Conservation (phyloP, 495 filamentous ascomycete genomes). For the Neurospora sublineolata region DNA sequence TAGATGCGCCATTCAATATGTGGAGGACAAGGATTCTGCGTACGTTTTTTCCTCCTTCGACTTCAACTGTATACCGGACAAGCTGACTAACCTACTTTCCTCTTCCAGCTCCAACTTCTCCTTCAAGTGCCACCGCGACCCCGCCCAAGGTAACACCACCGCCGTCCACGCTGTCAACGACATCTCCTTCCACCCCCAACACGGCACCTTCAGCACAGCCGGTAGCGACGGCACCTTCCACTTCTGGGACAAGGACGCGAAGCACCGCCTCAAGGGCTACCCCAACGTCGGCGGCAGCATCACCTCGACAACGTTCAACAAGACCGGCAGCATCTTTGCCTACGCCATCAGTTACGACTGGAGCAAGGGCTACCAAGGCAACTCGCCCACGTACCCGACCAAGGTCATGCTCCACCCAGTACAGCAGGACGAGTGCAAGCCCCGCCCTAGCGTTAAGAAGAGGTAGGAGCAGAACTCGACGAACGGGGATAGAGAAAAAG, state of each 20-base stretch:
- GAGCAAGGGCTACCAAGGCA: conserved; percentile 78
- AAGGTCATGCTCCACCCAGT: conserved; percentile 92
- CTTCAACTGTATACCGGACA: too few relatives aligned
- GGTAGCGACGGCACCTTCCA: conserved; percentile 88
- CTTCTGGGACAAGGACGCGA: conserved; percentile 92
- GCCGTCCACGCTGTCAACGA: conserved; percentile 88
- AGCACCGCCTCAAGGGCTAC: conserved; percentile 82
- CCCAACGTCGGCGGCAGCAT: conserved; percentile 81
- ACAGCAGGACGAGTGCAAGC: conserved; percentile 53
- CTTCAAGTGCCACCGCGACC: conserved; percentile 90
- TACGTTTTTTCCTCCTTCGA: conserved; percentile 16
- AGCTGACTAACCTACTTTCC: conserved; percentile 1
- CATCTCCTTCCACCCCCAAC: conserved; percentile 79
- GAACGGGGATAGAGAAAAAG: not conserved
- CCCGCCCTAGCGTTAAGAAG: conserved; percentile 29
- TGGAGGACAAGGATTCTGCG: conserved; percentile 75
- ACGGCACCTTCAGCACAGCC: conserved; percentile 86
- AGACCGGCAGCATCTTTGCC: conserved; percentile 73
- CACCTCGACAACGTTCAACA: conserved; percentile 70
- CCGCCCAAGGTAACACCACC: conserved; percentile 45
- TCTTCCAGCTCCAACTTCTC: conserved; percentile 63
- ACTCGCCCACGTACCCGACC: conserved; percentile 58
- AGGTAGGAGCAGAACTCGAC: conserved; percentile 14
- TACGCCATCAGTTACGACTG: conserved; percentile 94
- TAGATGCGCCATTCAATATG: conserved; percentile 82